Evolutionary conservation across 768 basidiomycete species (phyloP), one percentile per base, ranked within the genome.

Genomic region (Tricholoma furcatifolium): DNA sequence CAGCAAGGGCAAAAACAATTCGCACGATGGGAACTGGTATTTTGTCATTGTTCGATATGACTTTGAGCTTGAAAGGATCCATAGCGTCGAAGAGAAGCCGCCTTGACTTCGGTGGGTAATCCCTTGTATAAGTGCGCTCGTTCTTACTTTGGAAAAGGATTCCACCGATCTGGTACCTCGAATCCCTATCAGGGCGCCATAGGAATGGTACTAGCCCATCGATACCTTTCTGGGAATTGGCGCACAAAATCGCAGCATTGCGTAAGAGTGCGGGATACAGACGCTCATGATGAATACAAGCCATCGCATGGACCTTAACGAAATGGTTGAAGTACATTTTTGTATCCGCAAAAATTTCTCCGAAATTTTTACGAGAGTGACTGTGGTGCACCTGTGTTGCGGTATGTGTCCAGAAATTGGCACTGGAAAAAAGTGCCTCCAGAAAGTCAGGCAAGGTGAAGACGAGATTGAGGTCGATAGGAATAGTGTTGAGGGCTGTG

Each of bases 251-350:
- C 14, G 63, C 69, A 8, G 62, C 67, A 24, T 67, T 63, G n/a
- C 65, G 59, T 10, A 27, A 44, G 43, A 65, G 53, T 35, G 60
- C 45, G 17, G 35, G 38, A 43, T 43, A 51, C n/a, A 68, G 60
- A 45, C 51, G 59, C 42, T 59, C n/a, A 34, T 40, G 40, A 50
- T 63, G 53, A 18, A 69, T 55, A 23, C 54, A 50, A 15, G 44
- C 45, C 24, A 52, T 54, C 42, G 68, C 51, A 43, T 65, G 56
- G 11, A 66, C 63, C 46, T 67, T 66, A 58, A 71, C 54, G 39
- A 62, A 68, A 53, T 71, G 69, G 43, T 60, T 70, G 60, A 70
- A 71, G 53, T 68, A 60, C 38, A 68, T 58, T 12, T 41, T 34
- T 21, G 58, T 45, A 15, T 61, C 43, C 4, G 21, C 39, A 53